phyloP scores from a whole-genome alignment of 495 filamentous ascomycete genomes.

The Penicillium bovifimosum region DNA sequence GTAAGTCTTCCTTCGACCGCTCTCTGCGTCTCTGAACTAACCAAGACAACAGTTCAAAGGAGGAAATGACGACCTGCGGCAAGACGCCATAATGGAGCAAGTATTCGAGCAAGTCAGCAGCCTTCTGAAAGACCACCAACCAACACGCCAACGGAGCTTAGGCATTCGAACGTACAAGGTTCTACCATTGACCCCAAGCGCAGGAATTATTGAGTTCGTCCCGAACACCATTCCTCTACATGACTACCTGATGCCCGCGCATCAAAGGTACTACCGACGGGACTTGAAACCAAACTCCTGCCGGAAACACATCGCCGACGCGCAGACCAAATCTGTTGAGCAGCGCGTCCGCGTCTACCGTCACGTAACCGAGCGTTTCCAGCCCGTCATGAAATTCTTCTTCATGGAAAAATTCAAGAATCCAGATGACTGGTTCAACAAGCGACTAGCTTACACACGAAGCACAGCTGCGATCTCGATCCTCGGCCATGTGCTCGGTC shows the following conservation, averaged over 20 bases:
- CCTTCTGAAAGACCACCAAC: constrained; percentile 75
- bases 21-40: neutral
- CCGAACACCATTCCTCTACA: constrained; percentile 84
- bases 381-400: constrained; percentile 94
- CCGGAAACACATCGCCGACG: constrained; percentile 70
- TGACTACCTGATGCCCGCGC: constrained; percentile 85
- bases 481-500: constrained; percentile 83
- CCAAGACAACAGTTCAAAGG: constrained; percentile 64
- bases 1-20: constrained; percentile 38
- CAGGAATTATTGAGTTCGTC: constrained; percentile 97
- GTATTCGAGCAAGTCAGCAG: constrained; percentile 94
- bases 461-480: constrained; percentile 94
- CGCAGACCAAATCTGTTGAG: constrained; percentile 60
- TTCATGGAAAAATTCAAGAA: constrained; percentile 93
- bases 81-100: constrained; percentile 99
- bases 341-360: constrained; percentile 68
- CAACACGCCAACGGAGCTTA: constrained; percentile 81
- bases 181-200: constrained; percentile 71
- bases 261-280: constrained; percentile 77
- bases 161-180: constrained; percentile 95
- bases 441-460: constrained; percentile 80
- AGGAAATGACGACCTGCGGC: constrained; percentile 91
- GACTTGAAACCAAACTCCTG: constrained; percentile 71
- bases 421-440: constrained; percentile 91
- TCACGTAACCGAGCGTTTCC: constrained; percentile 70